Conservation (phyloP, 208 protist species). For the Leishmania aethiopica region DNA sequence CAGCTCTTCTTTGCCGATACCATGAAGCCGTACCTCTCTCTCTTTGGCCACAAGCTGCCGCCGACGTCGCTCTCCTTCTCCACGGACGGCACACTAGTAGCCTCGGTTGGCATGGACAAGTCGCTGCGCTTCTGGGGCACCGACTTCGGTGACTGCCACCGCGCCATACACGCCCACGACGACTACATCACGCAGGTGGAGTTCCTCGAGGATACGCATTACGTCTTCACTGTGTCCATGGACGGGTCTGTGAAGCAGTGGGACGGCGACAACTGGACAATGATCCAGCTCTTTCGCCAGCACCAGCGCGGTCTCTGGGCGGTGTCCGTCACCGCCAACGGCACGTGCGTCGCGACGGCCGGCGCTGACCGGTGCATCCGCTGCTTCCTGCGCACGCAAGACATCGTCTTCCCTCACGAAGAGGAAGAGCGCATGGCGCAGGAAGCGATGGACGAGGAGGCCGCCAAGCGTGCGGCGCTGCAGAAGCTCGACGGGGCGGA, state of each 20-base stretch:
- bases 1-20: slow-evolving; percentile 97
- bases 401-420: slow-evolving; percentile 90
- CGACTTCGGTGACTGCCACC: slow-evolving; percentile 98
- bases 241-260: slow-evolving; percentile 97
- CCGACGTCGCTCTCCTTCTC: slow-evolving; percentile 94
- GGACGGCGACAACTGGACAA: slow-evolving; percentile 97
- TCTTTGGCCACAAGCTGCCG: slow-evolving; percentile 99
- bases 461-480: slow-evolving; percentile 59
- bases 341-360: slow-evolving; percentile 78
- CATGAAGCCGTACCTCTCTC: slow-evolving; percentile 97
- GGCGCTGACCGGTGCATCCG: slow-evolving; percentile 83
- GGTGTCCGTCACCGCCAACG: slow-evolving; percentile 66
- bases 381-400: slow-evolving; percentile 83
- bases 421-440: slow-evolving; percentile 87
- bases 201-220: slow-evolving; percentile 98
- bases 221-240: slow-evolving; percentile 96
- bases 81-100: slow-evolving; percentile 93
- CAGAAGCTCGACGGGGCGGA: slow-evolving; percentile 46
- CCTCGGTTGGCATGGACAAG: slow-evolving; percentile 98
- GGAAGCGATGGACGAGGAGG: slow-evolving; percentile 90
- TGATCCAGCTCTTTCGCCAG: slow-evolving; percentile 85
- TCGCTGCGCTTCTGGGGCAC: slow-evolving; percentile 99
- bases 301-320: slow-evolving; percentile 85
- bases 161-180: slow-evolving; percentile 98
- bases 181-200: slow-evolving; percentile 95